Evolutionary conservation across 306 rosid genomes (phyloP).

Genomic region (Psophocarpus tetragonolobus): DNA sequence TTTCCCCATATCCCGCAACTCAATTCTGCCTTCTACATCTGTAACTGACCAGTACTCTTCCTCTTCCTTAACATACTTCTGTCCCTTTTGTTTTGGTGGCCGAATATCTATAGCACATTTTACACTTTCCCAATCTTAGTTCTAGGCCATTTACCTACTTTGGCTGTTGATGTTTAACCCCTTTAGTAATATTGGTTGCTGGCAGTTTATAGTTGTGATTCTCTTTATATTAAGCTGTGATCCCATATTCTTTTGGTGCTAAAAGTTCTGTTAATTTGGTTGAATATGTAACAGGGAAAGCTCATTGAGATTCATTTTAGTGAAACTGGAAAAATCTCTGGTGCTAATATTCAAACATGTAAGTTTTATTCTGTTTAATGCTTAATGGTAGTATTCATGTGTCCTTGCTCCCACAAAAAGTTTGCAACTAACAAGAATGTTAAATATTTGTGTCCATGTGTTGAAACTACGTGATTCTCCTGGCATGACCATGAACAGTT

Average conservation of each 20-base stretch:
- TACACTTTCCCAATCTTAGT: neutral
- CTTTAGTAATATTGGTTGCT: neutral
- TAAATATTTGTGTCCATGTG: conserved; percentile 34
- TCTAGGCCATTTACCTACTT: neutral
- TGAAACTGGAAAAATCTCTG: conserved; percentile 90
- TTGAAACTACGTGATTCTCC: conserved; percentile 29
- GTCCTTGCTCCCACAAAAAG: conserved; percentile 18
- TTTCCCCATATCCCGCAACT: neutral
- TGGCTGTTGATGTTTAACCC: neutral
- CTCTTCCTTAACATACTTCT: neutral
- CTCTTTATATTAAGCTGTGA: conserved; percentile 10
- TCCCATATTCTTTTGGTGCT: conserved; percentile 8
- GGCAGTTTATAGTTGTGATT: conserved; percentile 11
- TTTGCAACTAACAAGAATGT: conserved; percentile 43
- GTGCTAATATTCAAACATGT: conserved; percentile 95
- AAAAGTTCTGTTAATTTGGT: conserved; percentile 32
- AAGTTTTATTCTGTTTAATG: conserved; percentile 47
- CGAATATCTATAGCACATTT: neutral
- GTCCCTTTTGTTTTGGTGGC: neutral
- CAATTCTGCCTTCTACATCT: neutral
- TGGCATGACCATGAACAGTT: conserved; percentile 49
- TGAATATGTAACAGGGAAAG: conserved; percentile 70
- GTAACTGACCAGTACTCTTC: neutral
- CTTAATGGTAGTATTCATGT: conserved; percentile 25
- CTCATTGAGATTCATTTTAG: conserved; percentile 92